phyloP scores from a whole-genome alignment of 2,329 filamentous ascomycete genomes.

The Fusarium setosum region DNA sequence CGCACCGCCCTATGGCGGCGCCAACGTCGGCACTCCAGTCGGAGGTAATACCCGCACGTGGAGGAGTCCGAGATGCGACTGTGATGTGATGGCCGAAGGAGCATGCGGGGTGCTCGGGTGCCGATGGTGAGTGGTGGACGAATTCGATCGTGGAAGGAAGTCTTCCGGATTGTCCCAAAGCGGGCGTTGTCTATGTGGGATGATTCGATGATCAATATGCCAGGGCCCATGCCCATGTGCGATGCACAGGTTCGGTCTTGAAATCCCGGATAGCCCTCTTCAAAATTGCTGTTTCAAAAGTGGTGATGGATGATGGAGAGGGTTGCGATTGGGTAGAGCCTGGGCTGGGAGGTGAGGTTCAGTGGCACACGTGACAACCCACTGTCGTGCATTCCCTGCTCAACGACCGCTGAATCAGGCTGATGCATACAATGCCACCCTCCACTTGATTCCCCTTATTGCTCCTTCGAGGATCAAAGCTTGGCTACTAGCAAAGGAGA shows the following conservation, averaged over 20 bases:
- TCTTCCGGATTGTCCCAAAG: conserved; percentile 40
- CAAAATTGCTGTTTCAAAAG: neutral
- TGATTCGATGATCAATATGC: conserved; percentile 31
- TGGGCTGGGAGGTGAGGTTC: neutral
- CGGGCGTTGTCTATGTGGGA: conserved; percentile 15
- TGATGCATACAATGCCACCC: conserved; percentile 2
- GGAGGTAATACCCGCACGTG: conserved; percentile 24
- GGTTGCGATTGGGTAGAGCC: neutral
- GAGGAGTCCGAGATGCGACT: neutral
- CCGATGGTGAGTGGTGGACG: conserved; percentile 12
- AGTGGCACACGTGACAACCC: conserved; percentile 29
- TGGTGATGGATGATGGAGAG: neutral
- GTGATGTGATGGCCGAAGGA: conserved; percentile 16
- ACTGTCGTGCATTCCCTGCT: neutral
- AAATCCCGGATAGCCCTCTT: neutral
- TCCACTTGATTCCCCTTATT: neutral
- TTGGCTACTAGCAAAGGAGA: neutral
- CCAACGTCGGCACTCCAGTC: conserved; percentile 26
- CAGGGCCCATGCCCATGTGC: conserved; percentile 13
- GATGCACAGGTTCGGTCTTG: neutral
- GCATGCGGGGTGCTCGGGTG: conserved; percentile 32
- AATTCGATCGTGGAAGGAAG: conserved; percentile 38
- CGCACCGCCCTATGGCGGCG: conserved; percentile 32
- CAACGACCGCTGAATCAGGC: neutral
- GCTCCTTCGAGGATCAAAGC: neutral